phyloP scores from a whole-genome alignment of 108 stramenopile genomes.

The Nitzschia palea region DNA sequence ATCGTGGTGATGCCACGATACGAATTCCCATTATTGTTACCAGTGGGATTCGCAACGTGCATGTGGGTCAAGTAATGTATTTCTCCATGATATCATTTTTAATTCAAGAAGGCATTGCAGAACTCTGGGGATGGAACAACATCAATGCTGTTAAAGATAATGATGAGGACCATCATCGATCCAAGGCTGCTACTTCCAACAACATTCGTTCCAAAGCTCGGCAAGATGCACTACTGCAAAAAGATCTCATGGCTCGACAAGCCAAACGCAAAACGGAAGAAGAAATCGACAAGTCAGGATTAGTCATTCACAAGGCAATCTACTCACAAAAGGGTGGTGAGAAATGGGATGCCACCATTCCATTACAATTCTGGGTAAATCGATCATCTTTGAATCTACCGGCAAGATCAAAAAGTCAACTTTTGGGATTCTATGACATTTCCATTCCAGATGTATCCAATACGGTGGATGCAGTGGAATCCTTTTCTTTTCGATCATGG shows the following conservation, averaged over 20 bases:
- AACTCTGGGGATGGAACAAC: constrained; percentile 36
- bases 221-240: constrained; percentile 51
- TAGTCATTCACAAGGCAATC: constrained; percentile 61
- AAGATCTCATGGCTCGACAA: constrained; percentile 50
- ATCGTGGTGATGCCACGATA: constrained; percentile 40
- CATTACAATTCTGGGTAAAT: constrained; percentile 73
- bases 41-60: neutral
- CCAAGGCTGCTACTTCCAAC: neutral
- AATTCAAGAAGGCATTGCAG: constrained; percentile 36
- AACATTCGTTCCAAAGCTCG: constrained; percentile 22
- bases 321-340: constrained; percentile 38
- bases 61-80: constrained; percentile 22
- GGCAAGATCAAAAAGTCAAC: constrained; percentile 51
- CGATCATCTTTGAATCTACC: constrained; percentile 53
- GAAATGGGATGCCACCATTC: constrained; percentile 59
- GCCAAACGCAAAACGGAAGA: constrained; percentile 43
- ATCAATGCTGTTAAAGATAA: neutral
- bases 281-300: constrained; percentile 60
- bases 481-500: neutral
- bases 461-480: no score
- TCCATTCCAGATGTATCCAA: neutral
- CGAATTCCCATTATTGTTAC: constrained; percentile 38
- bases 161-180: neutral
- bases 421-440: constrained; percentile 76
- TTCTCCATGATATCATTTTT: constrained; percentile 34